Evolutionary conservation across 371 early-diverging fungal species (phyloP), one percentile per base, ranked within the genome.

Genomic region (Umbelopsis sp.): DNA sequence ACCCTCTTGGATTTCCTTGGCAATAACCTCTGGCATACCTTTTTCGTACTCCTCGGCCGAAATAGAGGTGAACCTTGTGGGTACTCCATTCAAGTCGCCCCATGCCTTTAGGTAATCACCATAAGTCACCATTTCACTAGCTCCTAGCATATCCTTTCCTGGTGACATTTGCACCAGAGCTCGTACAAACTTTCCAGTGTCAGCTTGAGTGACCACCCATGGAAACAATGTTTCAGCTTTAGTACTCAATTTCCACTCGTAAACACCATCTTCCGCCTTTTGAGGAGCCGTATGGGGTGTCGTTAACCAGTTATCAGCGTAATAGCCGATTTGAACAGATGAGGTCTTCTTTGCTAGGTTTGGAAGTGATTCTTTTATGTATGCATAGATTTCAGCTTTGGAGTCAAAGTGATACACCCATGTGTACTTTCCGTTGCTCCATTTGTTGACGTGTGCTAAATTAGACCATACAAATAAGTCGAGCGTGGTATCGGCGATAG

Each of bases 381-480:
- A 57, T 25, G 37, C 57, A 16, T 57, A 57, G 1, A 57, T 37
- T 4, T 57, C 11, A 8, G 57, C 57, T 18, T 57, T 57, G 14
- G 57, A 57, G 1, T 57, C 57, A 16, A 57, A 57, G 29, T 57
- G 57, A 18, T 57, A 57, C 12, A 57, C 57, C 57, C 57, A 57
- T 18, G 57, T 57, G 18, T 57, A 57, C 35, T 57, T 57, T 3
- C 57, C 57, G 0, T 57, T 35, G 35, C 57, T 57, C 57, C 57
- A 57, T 14, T 57, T 57, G n/a, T 35, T 57, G 16, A 35, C 57
- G 18, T 57, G n/a, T 18, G 57, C 22, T 7, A 57, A 35, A 12
- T 16, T 57, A 29, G 57, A 57, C 57, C 57, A 57, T 3, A 57
- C 35, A 35, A 12, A 57, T 29, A 35, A 29, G n/a, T 57, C 57